Evolutionary conservation across 2,329 filamentous ascomycete genomes (phyloP), one percentile per base, ranked within the genome.

Genomic region (Sporothrix variecibatus): DNA sequence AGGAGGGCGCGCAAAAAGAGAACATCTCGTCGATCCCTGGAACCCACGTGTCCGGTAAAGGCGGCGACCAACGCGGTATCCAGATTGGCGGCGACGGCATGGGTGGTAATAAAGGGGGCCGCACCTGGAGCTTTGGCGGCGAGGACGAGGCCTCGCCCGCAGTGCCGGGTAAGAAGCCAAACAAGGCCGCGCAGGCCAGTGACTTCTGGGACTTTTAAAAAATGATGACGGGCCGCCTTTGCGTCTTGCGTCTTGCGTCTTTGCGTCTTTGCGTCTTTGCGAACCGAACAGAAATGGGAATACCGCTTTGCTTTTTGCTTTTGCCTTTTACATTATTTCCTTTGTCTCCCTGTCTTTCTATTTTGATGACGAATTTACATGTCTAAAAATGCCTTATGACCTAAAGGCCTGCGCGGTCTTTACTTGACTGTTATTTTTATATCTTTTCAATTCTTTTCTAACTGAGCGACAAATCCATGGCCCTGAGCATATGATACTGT

Each of bases 31-130:
- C 85, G 64, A 84, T 82, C 71, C 67, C 77, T 72, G 15, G 74
- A 75, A 69, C 75, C 51, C 65, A 74, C 75, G 69, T 74, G 43
- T 15, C n/a, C 0, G 68, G 6, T 40, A 76, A 75, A 56, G 56
- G 34, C 7, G 76, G 71, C 0, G 79, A 79, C 38, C 75, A 78
- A 38, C 82, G 78, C 72, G 84, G 85, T 38, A 87, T 87, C 74
- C 79, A 79, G 51, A 88, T 88, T 74, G 86, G 83, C 2, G 90
- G 90, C 51, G 88, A 92, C 78, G 91, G 91, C 72, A 92, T 92
- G 90, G 91, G 91, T 62, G 88, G 88, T 56, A 84, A 84, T 75
- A 89, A 86, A 80, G 86, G 51, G 64, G 84, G 87, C 74, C 83
- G 88, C 73, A 82, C 86, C 79, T 92, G 90, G 89, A 84, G 90